Percentiles rank a stretch among this genome's conserved stretches.
These are phyloP conservation scores for Starmerella bombi DNA, from an alignment of 805 yeast species.

Conservation along the genomic window DNA sequence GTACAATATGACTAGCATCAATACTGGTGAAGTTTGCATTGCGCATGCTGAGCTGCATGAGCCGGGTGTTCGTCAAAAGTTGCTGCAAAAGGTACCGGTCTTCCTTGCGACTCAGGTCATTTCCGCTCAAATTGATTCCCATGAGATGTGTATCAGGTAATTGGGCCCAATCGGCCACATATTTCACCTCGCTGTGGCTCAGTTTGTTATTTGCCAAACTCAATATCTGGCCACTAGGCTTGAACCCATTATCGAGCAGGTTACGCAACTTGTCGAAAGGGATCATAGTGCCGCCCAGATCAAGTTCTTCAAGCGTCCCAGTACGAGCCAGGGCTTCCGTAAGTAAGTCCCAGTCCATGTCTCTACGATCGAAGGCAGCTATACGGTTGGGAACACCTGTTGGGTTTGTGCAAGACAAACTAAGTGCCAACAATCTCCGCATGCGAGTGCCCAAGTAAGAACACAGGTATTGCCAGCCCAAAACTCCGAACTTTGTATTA, in stretches of 20 bases:
- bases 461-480: conserved; percentile 71
- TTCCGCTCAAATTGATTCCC: conserved; percentile 78
- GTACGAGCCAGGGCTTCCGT: conserved; percentile 54
- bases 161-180: conserved; percentile 47
- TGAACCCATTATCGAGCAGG: conserved; percentile 48
- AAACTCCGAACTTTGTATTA: conserved; percentile 57
- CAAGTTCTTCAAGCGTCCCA: conserved; percentile 66
- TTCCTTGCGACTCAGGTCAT: conserved; percentile 36
- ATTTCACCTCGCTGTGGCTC: conserved; percentile 41
- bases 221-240: conserved; percentile 42
- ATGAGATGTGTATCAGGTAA: conserved; percentile 33
- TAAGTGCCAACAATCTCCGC: conserved; percentile 25
- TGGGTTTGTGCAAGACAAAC: conserved; percentile 23
- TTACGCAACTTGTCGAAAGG: conserved; percentile 34
- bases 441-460: conserved; percentile 53
- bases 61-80: conserved; percentile 30
- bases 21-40: conserved; percentile 13
- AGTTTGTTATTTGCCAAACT: conserved; percentile 71
- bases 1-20: conserved; percentile 9
- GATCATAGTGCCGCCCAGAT: conserved; percentile 65
- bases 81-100: conserved; percentile 20
- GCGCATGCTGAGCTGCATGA: conserved; percentile 45
- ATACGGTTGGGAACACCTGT: conserved; percentile 15
- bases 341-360: conserved; percentile 72
- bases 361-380: conserved; percentile 38